A percentile compares a stretch with the other conserved stretches of the same genome.
phyloP scores from a whole-genome alignment of 2,329 filamentous ascomycete species.

The Diaporthe ampelina region DNA sequence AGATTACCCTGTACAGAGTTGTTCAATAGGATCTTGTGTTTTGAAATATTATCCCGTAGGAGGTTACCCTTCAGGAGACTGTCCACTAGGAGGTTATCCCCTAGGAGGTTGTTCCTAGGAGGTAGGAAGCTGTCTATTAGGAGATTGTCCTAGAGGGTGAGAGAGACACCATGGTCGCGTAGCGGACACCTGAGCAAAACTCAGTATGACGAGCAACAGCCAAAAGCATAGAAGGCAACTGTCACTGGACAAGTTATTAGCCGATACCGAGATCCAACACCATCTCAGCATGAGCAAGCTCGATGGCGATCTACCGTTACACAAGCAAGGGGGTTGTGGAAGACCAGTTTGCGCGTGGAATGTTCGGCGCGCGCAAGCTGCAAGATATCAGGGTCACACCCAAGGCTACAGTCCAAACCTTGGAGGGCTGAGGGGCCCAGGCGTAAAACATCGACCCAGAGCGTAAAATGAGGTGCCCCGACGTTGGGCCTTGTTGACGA shows the following conservation, averaged over 20 bases:
- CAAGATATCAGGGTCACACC: conserved; percentile 11
- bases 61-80: no score
- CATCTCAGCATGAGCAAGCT: background rate
- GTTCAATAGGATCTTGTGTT: no score
- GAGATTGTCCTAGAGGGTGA: no score
- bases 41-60: no score
- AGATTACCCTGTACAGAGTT: no score
- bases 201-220: no score
- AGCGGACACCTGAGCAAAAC: no score
- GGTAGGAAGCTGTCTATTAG: no score
- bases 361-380: conserved; percentile 2
- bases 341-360: conserved; percentile 18
- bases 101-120: no score
- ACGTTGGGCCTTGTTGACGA: background rate
- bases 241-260: background rate
- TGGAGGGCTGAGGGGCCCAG: conserved; percentile 14
- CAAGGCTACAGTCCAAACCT: conserved; percentile 10
- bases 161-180: no score
- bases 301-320: background rate
- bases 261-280: background rate
- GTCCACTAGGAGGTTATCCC: no score
- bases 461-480: conserved; percentile 5
- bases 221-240: background rate
- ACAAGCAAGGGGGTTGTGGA: background rate
- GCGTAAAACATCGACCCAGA: conserved; percentile 7